A percentile compares a stretch with the other conserved stretches of the same genome.
Conservation (phyloP, 2,329 filamentous ascomycete species). For the Claviceps monticola region DNA sequence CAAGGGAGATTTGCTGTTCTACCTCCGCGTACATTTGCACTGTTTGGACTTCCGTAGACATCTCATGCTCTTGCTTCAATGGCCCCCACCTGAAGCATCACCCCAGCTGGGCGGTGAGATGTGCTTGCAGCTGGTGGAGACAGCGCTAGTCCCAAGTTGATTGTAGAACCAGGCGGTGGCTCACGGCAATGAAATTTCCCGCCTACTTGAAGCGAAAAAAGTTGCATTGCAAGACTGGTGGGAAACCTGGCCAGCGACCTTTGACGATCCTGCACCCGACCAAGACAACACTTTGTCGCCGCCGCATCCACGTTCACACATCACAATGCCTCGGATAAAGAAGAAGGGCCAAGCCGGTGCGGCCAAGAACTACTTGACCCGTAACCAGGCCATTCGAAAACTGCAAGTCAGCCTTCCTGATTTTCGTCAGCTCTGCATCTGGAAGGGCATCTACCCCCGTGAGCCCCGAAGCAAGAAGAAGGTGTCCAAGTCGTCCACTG, state of each 20-base stretch:
- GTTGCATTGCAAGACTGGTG: conserved; percentile 15
- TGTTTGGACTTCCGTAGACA: too few relatives aligned
- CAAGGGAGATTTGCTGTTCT: too few relatives aligned
- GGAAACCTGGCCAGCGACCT: conserved; percentile 20
- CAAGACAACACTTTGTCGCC: conserved; percentile 2
- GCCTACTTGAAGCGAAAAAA: conserved; percentile 10
- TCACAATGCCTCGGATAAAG: conserved; percentile 61
- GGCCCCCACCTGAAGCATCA: conserved; percentile 7
- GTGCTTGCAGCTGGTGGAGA: conserved; percentile 1
- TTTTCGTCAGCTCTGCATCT: conserved; percentile 96
- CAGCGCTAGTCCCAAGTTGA: conserved; percentile 7
- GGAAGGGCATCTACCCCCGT: conserved; percentile 97
- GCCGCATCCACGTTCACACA: conserved; percentile 5
- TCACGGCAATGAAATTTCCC: conserved; percentile 21
- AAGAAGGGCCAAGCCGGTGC: conserved; percentile 86
- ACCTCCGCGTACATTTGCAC: too few relatives aligned
- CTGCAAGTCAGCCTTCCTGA: conserved; percentile 94
- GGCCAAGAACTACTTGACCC: conserved; percentile 96
- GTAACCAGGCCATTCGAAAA: conserved; percentile 94
- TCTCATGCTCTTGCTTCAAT: too few relatives aligned
- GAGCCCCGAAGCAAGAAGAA: conserved; percentile 97
- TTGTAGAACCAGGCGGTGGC: conserved; percentile 14
- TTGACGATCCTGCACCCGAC: background rate
- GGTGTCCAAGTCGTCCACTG: conserved; percentile 78
- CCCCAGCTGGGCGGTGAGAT: conserved; percentile 13